A percentile compares a stretch with the other conserved stretches of the same genome.
Evolutionary conservation across 2,329 filamentous ascomycete species (phyloP).

Genomic region (Epichloe amarillans): DNA sequence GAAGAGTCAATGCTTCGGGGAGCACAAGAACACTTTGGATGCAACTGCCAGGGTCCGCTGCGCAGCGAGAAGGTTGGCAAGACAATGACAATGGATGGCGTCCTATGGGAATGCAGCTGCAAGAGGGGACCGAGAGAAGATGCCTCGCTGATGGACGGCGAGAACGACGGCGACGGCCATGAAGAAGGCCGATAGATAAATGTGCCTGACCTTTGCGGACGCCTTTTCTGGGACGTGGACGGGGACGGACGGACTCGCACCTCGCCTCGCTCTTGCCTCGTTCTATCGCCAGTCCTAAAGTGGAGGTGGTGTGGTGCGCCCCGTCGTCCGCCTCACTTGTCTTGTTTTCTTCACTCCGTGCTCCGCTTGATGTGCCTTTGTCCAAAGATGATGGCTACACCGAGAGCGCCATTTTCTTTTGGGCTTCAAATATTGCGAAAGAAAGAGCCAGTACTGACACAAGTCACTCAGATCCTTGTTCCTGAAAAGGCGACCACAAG

Average conservation of each 20-base stretch:
- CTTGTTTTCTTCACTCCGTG: neutral
- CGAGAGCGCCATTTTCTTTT: neutral
- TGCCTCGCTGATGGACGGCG: neutral
- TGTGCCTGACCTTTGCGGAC: neutral
- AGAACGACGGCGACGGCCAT: neutral
- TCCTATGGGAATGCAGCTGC: neutral
- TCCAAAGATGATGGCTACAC: neutral
- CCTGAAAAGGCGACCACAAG: conserved; percentile 1
- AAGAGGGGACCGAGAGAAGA: neutral
- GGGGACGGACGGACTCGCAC: neutral
- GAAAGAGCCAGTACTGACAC: neutral
- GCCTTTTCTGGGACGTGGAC: neutral
- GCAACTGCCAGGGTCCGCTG: neutral
- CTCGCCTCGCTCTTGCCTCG: neutral
- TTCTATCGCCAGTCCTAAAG: neutral
- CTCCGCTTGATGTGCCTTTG: neutral
- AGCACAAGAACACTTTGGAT: too few species aligned
- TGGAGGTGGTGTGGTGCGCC: neutral
- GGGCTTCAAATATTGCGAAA: neutral
- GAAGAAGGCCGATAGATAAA: neutral
- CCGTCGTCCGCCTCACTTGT: conserved; percentile 2
- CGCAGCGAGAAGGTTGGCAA: neutral
- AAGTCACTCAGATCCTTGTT: neutral
- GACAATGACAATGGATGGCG: too few species aligned
- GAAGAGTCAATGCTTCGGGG: too few species aligned